Percentiles rank a stretch among this genome's conserved stretches.
Conservation (phyloP, 2,329 filamentous ascomycete species). For the Trichoderma sp. region DNA sequence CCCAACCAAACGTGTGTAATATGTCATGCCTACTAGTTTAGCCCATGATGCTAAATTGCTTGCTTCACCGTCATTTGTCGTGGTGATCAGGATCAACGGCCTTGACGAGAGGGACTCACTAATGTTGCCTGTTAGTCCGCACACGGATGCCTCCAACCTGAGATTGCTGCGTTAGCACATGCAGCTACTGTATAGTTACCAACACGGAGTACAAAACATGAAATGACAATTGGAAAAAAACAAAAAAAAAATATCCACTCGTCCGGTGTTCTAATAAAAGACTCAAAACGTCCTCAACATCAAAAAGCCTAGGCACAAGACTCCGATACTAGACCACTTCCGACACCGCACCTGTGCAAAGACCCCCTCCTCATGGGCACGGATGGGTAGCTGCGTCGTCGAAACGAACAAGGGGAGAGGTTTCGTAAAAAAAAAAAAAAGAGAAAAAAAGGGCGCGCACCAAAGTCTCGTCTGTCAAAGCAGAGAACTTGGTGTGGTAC, state of each 20-base stretch:
- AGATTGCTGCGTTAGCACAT: neutral
- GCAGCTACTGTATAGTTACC: neutral
- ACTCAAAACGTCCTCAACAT: neutral
- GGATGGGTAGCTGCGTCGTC: neutral
- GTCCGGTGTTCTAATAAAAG: neutral
- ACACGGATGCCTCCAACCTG: neutral
- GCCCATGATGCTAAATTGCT: neutral
- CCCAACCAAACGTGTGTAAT: neutral
- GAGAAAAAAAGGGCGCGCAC: neutral
- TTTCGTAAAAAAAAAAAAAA: neutral
- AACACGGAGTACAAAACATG: neutral
- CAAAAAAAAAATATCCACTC: no score
- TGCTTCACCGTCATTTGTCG: neutral
- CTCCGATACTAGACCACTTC: neutral
- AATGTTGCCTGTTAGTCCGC: neutral
- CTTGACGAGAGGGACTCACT: neutral
- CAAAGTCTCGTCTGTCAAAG: neutral
- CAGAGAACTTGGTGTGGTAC: neutral
- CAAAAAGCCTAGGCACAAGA: neutral
- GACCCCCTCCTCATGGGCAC: neutral
- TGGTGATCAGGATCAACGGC: slow-evolving; percentile 1
- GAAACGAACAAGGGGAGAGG: neutral
- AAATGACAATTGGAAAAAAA: no score
- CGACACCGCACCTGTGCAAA: neutral
- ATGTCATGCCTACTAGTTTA: neutral